Base-by-base conservation (phyloP, 345 rosid species). In the Noccaea caerulescens region DNA sequence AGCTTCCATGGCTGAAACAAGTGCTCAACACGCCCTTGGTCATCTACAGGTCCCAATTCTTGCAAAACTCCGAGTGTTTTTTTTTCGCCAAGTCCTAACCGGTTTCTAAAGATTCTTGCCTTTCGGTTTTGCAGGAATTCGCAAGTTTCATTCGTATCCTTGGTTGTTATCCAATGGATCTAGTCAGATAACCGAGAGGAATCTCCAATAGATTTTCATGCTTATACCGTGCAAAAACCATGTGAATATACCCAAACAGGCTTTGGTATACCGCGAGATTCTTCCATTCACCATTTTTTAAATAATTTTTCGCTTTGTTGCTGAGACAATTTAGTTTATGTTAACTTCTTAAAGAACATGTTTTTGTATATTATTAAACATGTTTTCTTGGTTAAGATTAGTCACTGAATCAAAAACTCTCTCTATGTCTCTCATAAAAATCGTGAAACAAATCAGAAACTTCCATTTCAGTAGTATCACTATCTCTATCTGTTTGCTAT, bases 1-100 rank as follows among this genome's bases (percentile, higher is more conserved):
- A 78, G 98, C 99, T 39, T 94, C 99, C 14, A 89, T 91, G 96
- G 98, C 99, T 34, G 99, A 94, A 20, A 65, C 75, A 1, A 88
- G 93, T 60, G 92, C 93, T 13, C 99, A 91, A 71, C 60, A 76
- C 65, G 93, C 99, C 39, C 76, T 94, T 73, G 85, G 79, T 72
- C 89, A 88, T 83, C 76, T 94, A 75, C 91, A 88, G 98, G 99
- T 89, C 42, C 23, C 11, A 27, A 3, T 53, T 49, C 37, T 25
- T 34, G 51, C 52, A 36, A 47, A 43, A 41, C 4, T 39, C 9
- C 20, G 6, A 54, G 37, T 7, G 30, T 62, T 53, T 37, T 14
- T 16, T 54, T 16, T 20, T 54, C 2, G 39, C 59, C 9, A 2
- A 1, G 20, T 39, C 42, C 42, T 54, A 49, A 61, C 54, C 12